Evolutionary conservation across 306 rosid species (phyloP).

Genomic region (Casuarina equisetifolia): DNA sequence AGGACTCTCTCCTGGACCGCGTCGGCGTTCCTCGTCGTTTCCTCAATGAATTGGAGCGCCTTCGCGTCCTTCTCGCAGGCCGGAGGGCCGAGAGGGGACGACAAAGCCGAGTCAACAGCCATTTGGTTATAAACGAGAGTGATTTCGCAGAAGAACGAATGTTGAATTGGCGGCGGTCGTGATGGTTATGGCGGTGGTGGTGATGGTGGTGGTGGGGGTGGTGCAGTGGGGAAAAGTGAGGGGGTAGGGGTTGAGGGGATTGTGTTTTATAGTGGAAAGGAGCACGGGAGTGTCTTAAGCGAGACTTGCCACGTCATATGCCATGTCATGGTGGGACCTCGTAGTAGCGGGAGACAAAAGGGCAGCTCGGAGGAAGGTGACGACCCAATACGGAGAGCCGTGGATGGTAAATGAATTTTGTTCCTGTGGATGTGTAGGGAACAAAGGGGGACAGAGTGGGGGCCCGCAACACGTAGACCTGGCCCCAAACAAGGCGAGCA

Average conservation of each 20-base stretch:
- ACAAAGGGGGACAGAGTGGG: constrained; percentile 31
- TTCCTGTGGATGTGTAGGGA: constrained; percentile 20
- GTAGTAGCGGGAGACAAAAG: neutral
- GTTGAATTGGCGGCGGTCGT: no score
- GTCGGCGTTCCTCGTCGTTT: constrained; percentile 49
- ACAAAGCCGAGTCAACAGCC: constrained; percentile 48
- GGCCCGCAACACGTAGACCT: constrained; percentile 49
- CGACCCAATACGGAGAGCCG: constrained; percentile 21
- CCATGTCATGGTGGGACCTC: constrained; percentile 16
- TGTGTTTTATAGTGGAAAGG: constrained; percentile 17
- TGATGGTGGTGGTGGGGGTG: neutral
- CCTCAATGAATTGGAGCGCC: constrained; percentile 51
- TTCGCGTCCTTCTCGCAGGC: constrained; percentile 53
- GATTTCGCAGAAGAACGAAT: neutral
- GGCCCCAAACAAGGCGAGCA: constrained; percentile 38
- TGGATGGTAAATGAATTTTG: constrained; percentile 2
- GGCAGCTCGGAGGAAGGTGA: constrained; percentile 18
- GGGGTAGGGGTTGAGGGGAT: neutral
- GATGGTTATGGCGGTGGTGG: no score
- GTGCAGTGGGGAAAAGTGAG: constrained; percentile 5
- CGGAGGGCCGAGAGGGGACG: constrained; percentile 55
- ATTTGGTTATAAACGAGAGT: constrained; percentile 1
- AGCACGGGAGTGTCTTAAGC: neutral
- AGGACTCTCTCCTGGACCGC: constrained; percentile 45
- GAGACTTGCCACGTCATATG: constrained; percentile 31